Conservation (phyloP, 257 asterid species). For the Solanum chmielewskii region DNA sequence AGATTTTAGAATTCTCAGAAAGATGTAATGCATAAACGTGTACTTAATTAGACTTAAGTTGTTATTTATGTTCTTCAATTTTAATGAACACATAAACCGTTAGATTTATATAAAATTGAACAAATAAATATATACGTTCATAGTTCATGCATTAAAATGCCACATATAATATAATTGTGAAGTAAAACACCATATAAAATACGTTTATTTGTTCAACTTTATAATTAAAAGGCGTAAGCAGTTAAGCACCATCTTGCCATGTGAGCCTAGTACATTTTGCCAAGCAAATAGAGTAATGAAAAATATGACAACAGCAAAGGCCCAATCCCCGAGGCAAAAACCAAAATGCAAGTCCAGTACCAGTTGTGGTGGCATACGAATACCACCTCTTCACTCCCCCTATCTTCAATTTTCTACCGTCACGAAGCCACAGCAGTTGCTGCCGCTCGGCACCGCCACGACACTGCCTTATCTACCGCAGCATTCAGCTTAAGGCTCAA, state of each 20-base stretch:
- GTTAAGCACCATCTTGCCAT: not conserved
- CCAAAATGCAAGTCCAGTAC: not conserved
- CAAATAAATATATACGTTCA: no score
- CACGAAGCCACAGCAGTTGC: not conserved
- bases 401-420: not conserved
- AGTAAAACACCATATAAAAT: no score
- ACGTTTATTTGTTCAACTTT: no score
- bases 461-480: not conserved
- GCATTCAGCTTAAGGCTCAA: not conserved
- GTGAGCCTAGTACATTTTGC: not conserved
- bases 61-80: no score
- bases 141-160: rapidly evolving
- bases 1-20: no score
- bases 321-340: not conserved
- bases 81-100: no score
- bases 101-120: no score
- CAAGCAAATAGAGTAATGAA: not conserved
- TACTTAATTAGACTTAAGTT: no score
- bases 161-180: no score
- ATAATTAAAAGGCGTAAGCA: no score
- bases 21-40: no score
- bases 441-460: not conserved
- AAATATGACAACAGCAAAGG: not conserved
- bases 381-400: not conserved
- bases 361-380: not conserved